Base-by-base conservation (phyloP, 495 filamentous ascomycete species). In the Penicillium bovifimosum region DNA sequence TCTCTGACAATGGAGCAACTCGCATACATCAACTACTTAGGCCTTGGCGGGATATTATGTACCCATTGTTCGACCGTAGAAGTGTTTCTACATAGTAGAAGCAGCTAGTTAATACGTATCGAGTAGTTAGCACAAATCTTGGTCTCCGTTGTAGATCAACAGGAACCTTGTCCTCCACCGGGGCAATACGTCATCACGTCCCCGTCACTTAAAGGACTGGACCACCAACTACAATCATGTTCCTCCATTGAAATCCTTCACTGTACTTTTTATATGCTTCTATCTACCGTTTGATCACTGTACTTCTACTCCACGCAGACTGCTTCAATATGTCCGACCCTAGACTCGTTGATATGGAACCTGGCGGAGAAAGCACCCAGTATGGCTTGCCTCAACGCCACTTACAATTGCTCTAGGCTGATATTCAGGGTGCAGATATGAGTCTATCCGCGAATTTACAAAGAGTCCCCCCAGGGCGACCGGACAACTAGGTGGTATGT, bases 281-380 rank as follows among this genome's bases (percentile, higher is more conserved):
- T 20, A 24, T n/a, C 2, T n/a, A 29, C 16, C 18, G 29, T 10
- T 9, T 17, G 10, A 24, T 36, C 36, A 7, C 3, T 31, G 17
- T 33, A 28, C 16, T 13, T 13, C 10, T 28, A 39, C 24, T 7
- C 9, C 10, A 17, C 6, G 26, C 8, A 26, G 26, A 16, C 6
- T 40, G 2, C 28, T 31, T 35, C 41, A 58, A 36, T 2, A 71
- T 73, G 70, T 56, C 62, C 7, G 61, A 72, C 31, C 45, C 69
- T 9, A 68, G 70, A 54, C 68, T 87, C 5, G 74, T 86, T 69
- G 78, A 85, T 55, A 83, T 78, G 32, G 77, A 76, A 50, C 75
- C 79, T 33, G 84, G 84, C 52, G 84, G 84, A 42, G 81, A 86
- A 64, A 72, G 68, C 53, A 79, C 80, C 6, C 84, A 84, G 80